Evolutionary conservation across 2,329 filamentous ascomycete genomes (phyloP).

Genomic region (Penicillium sp.): DNA sequence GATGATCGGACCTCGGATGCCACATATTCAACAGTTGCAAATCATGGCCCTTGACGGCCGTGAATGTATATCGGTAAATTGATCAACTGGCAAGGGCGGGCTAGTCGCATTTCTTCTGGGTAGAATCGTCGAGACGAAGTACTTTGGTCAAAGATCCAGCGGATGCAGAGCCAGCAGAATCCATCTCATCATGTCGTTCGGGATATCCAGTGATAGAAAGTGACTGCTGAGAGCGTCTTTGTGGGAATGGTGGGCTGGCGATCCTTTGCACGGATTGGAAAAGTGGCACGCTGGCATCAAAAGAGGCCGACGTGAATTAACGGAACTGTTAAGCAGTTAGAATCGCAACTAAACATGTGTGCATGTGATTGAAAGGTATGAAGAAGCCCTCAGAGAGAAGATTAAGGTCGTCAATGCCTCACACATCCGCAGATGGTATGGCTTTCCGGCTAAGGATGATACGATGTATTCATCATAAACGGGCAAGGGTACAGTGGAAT

Average conservation of each 20-base stretch:
- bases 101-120: neutral
- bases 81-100: neutral
- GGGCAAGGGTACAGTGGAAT: conserved; percentile 1
- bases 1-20: neutral
- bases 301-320: neutral
- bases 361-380: neutral
- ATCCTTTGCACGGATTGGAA: neutral
- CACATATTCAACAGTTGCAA: neutral
- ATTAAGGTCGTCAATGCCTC: conserved; percentile 46
- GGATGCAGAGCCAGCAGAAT: neutral
- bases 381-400: conserved; percentile 45
- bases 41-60: neutral
- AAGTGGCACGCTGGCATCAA: neutral
- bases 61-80: neutral
- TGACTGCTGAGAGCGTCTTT: too few relatives aligned
- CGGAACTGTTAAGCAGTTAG: neutral
- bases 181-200: neutral
- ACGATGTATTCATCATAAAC: conserved; percentile 76
- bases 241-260: neutral
- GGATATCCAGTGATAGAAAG: neutral
- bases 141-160: neutral
- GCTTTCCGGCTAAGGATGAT: conserved; percentile 94
- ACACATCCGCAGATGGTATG: conserved; percentile 43
- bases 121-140: neutral
- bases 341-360: neutral